These are phyloP conservation scores for Rhizomucor pusillus DNA, from an alignment of 371 early-diverging fungal genomes.

Conservation along the genomic window DNA sequence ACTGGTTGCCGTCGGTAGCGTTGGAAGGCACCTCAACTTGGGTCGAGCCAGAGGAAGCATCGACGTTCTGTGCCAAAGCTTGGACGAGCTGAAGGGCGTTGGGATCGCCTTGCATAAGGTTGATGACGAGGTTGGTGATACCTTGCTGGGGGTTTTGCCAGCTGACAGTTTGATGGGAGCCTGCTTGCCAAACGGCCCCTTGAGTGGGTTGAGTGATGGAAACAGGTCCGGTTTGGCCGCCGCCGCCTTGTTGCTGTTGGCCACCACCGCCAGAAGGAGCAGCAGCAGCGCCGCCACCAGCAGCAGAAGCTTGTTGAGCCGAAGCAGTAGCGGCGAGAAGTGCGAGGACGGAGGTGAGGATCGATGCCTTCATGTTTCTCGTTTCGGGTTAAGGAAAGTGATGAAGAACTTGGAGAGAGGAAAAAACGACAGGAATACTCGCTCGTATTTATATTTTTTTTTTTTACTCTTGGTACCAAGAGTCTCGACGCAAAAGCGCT, in stretches of 20 bases:
- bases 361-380: conserved; percentile 9
- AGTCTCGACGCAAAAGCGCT: no score
- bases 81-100: conserved; percentile 37
- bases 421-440: no score
- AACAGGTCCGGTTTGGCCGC: conserved; percentile 23
- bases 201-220: conserved; percentile 34
- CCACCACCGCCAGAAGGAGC: conserved; percentile 10
- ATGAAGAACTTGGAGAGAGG: no score
- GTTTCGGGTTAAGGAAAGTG: neutral
- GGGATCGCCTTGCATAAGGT: conserved; percentile 44
- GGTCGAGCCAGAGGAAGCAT: conserved; percentile 31
- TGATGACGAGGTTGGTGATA: conserved; percentile 27
- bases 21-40: conserved; percentile 36
- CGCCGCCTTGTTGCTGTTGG: conserved; percentile 1
- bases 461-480: no score
- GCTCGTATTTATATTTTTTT: no score
- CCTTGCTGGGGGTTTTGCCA: conserved; percentile 40
- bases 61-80: conserved; percentile 28
- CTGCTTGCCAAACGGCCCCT: conserved; percentile 40
- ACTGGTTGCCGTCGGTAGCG: conserved; percentile 32
- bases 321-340: conserved; percentile 6
- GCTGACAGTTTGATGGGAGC: conserved; percentile 29
- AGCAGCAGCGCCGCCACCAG: conserved; percentile 5
- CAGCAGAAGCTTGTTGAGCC: conserved; percentile 4
- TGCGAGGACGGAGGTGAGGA: conserved; percentile 9